Percentiles rank a stretch among this genome's conserved stretches.
Conservation (phyloP, 2,329 filamentous ascomycete genomes). For the Cytospora mali region DNA sequence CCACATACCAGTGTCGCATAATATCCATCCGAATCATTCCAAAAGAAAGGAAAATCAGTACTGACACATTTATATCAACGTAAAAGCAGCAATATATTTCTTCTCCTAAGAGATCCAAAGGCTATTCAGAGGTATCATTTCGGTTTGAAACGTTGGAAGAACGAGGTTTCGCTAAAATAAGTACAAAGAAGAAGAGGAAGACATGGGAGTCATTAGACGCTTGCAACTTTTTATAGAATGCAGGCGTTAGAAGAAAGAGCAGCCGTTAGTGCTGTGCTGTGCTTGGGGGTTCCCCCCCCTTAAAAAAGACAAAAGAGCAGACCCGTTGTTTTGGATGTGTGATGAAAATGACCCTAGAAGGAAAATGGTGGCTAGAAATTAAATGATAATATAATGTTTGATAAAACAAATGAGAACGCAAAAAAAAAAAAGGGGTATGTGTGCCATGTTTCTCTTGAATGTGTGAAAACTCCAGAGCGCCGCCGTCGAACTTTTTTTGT, state of each 20-base stretch:
- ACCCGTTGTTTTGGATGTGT: not conserved
- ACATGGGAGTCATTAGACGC: not conserved
- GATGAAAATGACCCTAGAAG: not conserved
- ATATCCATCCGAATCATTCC: not conserved
- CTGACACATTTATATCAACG: not conserved
- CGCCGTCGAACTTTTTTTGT: not conserved
- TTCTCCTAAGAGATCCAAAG: conserved; percentile 11
- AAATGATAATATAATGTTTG: not conserved
- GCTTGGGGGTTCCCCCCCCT: not conserved
- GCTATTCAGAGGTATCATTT: conserved; percentile 29
- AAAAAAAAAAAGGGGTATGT: not conserved
- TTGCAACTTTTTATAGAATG: not conserved
- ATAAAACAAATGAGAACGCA: not conserved
- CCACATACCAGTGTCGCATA: not conserved
- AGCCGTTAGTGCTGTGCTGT: not conserved
- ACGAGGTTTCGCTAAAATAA: not conserved
- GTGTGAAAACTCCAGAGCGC: not conserved
- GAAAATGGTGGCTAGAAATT: not conserved
- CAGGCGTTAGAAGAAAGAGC: not conserved
- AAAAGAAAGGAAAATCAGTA: not conserved
- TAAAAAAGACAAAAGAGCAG: not conserved
- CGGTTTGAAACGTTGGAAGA: not conserved
- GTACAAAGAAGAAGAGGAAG: not conserved
- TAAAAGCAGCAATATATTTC: conserved; percentile 13
- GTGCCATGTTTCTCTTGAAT: not conserved